Evolutionary conservation across 129 eudicot species (phyloP).

Genomic region (Cynara cardunculus): DNA sequence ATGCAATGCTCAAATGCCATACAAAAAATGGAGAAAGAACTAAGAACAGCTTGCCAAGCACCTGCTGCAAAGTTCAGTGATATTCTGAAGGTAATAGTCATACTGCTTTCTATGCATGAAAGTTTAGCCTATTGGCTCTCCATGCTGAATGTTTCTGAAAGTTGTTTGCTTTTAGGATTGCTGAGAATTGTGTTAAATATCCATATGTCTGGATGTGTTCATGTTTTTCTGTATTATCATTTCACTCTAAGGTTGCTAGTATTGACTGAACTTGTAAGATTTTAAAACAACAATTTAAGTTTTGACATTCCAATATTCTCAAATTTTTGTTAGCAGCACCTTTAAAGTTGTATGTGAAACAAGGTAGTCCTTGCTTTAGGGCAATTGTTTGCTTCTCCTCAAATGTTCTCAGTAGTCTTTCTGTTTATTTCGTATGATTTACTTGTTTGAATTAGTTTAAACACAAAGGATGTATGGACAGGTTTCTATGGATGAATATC

Average conservation of each 20-base stretch:
- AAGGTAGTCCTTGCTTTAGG: not conserved
- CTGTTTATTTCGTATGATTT: not conserved
- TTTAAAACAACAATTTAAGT: not conserved
- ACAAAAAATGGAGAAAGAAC: constrained; percentile 83
- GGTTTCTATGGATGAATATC: not conserved
- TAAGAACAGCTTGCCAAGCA: constrained; percentile 78
- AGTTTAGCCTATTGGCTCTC: not conserved
- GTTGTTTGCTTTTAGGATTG: not conserved
- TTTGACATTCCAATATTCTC: not conserved
- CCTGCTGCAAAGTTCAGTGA: constrained; percentile 68
- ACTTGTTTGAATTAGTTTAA: not conserved
- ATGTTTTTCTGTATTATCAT: constrained; percentile 10
- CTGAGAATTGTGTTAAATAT: not conserved
- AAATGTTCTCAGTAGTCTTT: not conserved
- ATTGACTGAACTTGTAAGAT: not conserved
- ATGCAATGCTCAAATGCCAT: constrained; percentile 69
- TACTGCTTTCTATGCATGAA: not conserved
- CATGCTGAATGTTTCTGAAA: not conserved
- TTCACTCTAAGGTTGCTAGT: not conserved
- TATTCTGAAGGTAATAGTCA: constrained; percentile 64
- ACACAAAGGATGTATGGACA: not conserved
- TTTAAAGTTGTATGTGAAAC: not conserved
- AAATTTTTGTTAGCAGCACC: not conserved
- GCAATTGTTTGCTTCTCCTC: not conserved
- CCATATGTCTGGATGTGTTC: not conserved